phyloP scores from a whole-genome alignment of 1,284 basidiomycete genomes.

The Boletellus sp. region DNA sequence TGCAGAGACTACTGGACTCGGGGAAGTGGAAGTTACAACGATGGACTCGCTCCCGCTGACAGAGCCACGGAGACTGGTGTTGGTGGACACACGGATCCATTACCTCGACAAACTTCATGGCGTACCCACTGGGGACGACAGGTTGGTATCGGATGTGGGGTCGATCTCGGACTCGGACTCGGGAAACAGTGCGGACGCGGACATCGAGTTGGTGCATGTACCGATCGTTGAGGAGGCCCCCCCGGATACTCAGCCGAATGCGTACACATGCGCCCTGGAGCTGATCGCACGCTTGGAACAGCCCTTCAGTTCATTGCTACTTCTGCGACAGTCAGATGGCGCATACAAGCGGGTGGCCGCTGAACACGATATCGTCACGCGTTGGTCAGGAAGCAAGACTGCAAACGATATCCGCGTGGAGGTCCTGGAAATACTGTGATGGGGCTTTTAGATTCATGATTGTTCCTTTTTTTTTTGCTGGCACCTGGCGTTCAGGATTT shows the following conservation, averaged over 20 bases:
- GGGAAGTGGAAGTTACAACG: not conserved
- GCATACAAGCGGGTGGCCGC: constrained; percentile 1
- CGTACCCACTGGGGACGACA: not conserved
- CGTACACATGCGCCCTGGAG: not conserved
- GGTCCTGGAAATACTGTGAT: not conserved
- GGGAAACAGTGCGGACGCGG: too few relatives aligned
- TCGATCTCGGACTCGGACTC: not conserved
- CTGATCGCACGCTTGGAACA: not conserved
- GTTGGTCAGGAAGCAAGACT: not conserved
- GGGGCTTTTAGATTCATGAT: not conserved
- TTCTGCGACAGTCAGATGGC: not conserved
- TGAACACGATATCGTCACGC: not conserved
- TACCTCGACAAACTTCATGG: not conserved
- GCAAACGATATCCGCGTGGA: constrained; percentile 1
- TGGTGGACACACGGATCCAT: constrained; percentile 1
- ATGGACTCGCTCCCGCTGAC: not conserved
- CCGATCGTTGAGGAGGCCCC: not conserved
- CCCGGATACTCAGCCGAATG: not conserved
- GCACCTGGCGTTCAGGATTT: too few relatives aligned
- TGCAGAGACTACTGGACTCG: not conserved
- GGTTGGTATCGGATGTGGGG: not conserved
- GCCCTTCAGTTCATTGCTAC: not conserved
- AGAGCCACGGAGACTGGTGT: not conserved
- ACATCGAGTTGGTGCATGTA: not conserved
- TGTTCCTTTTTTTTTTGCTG: too few relatives aligned